These are phyloP conservation scores for Thielaviopsis punctulata DNA, from an alignment of 2,329 filamentous ascomycete species.

Conservation along the genomic window DNA sequence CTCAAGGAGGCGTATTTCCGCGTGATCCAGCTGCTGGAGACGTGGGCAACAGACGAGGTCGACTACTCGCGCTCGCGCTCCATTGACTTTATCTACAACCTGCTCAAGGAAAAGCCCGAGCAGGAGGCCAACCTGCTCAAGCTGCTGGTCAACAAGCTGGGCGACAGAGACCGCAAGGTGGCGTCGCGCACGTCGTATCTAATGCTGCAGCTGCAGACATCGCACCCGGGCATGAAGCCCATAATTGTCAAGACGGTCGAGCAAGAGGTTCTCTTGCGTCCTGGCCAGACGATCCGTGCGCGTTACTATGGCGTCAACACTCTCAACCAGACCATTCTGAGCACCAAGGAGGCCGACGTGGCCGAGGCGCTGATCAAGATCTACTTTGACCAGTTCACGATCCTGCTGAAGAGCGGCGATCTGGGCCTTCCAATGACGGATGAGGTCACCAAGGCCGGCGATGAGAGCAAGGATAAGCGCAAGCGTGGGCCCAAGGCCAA, in stretches of 20 bases:
- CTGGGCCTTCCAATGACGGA: constrained; percentile 24
- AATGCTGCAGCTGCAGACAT: constrained; percentile 74
- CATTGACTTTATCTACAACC: constrained; percentile 77
- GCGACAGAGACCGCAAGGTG: constrained; percentile 89
- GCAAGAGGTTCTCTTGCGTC: constrained; percentile 70
- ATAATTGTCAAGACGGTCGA: constrained; percentile 76
- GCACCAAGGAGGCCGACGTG: constrained; percentile 62
- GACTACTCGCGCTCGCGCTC: constrained; percentile 80
- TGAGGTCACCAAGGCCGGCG: constrained; percentile 18
- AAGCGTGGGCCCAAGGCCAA: constrained; percentile 9
- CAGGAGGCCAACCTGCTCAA: constrained; percentile 89
- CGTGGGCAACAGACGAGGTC: constrained; percentile 89
- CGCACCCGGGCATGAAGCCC: constrained; percentile 85
- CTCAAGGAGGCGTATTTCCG: constrained; percentile 89
- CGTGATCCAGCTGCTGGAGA: constrained; percentile 75
- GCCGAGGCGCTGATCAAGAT: constrained; percentile 71
- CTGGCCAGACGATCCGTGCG: constrained; percentile 71
- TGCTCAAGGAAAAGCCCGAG: constrained; percentile 90
- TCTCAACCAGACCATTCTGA: constrained; percentile 88
- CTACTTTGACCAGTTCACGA: constrained; percentile 80
- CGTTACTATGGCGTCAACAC: constrained; percentile 96
- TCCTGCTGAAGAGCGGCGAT: constrained; percentile 50
- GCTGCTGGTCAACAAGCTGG: constrained; percentile 87
- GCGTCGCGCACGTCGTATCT: constrained; percentile 85
- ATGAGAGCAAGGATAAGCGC: constrained; percentile 21